Percentiles rank a stretch among this genome's conserved stretches.
Evolutionary conservation across 2,329 filamentous ascomycete species (phyloP).

Genomic region (Decorospora gaudefroyi): DNA sequence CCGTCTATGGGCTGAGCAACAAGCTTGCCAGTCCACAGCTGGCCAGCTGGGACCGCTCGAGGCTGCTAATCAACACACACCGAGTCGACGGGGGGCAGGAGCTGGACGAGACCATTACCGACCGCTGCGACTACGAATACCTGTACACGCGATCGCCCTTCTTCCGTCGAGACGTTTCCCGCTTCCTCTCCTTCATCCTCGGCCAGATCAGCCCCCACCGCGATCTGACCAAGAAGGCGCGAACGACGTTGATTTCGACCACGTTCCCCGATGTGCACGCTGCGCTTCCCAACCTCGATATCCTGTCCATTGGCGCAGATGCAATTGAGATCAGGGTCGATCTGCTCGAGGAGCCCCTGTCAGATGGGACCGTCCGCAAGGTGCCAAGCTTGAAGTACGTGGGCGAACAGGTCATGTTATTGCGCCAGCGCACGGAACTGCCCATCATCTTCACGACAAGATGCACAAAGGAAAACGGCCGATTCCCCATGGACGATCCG

Average conservation of each 20-base stretch:
- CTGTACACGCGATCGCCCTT: constrained; percentile 75
- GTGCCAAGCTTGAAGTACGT: constrained; percentile 83
- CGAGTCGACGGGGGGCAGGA: constrained; percentile 67
- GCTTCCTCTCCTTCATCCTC: constrained; percentile 78
- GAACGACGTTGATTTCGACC: constrained; percentile 84
- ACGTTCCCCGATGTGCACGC: constrained; percentile 85
- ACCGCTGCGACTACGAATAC: constrained; percentile 81
- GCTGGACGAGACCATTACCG: constrained; percentile 67
- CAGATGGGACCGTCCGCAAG: constrained; percentile 60
- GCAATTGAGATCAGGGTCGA: constrained; percentile 85
- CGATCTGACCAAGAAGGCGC: constrained; percentile 73
- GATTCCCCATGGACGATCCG: constrained; percentile 81
- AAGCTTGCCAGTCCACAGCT: constrained; percentile 63
- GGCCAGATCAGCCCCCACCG: constrained; percentile 80
- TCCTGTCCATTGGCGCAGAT: constrained; percentile 83
- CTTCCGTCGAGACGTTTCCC: constrained; percentile 73
- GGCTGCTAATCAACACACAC: constrained; percentile 76
- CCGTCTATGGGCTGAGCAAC: constrained; percentile 69
- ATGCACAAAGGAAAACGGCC: constrained; percentile 79
- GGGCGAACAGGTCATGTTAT: constrained; percentile 80
- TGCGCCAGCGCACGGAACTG: constrained; percentile 81
- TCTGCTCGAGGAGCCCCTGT: constrained; percentile 71
- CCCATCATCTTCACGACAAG: constrained; percentile 90
- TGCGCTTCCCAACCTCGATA: constrained; percentile 82
- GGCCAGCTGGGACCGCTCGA: constrained; percentile 59